Base-by-base conservation (phyloP, 2,329 filamentous ascomycete species). In the Colletotrichum godetiae region DNA sequence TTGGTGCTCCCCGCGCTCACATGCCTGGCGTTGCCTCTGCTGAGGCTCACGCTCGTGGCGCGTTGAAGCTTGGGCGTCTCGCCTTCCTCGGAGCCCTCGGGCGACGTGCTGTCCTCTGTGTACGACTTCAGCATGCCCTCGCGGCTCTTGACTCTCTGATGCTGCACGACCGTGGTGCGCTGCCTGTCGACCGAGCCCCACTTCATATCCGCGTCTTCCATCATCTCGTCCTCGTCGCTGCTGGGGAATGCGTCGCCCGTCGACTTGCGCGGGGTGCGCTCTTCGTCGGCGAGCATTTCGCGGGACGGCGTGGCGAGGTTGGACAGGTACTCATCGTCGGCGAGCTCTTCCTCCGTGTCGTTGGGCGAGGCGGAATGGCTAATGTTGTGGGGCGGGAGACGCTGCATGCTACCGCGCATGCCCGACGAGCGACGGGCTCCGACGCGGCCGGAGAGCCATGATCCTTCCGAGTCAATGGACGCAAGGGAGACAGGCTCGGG, bases 381-480 rank as follows among this genome's bases (percentile, higher is more conserved):
- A 27, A 11, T 33, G 37, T 57, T 60, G 15, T 61, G 37, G 77
- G 79, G 31, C 77, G 79, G 60, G 79, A 82, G 53, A 78, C 80
- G 78, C 37, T 78, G 75, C 56, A 81, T 80, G 78, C 81, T 86
- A 74, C 81, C 82, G 37, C 86, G 78, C 79, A 90, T 81, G 79
- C 86, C 80, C 68, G 86, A 79, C 76, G 86, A 86, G 35, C 83
- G 82, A 75, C 86, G 82, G 78, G 85, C 86, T 76, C 86, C 88
- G 62, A 86, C 82, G 69, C 92, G 92, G 19, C 96, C 95, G 4
- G 95, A 97, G 57, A 99, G 91, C 97, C 97, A 99, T 0, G 95
- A 98, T 5, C 90, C 97, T 84, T 99, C 97, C 0, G 95, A 98
- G 79, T 98, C 97, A 72, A 98, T 94, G 0, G 95, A 98, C 2